Conservation (phyloP, 2,329 filamentous ascomycete genomes). For the Macroventuria anomochaeta region DNA sequence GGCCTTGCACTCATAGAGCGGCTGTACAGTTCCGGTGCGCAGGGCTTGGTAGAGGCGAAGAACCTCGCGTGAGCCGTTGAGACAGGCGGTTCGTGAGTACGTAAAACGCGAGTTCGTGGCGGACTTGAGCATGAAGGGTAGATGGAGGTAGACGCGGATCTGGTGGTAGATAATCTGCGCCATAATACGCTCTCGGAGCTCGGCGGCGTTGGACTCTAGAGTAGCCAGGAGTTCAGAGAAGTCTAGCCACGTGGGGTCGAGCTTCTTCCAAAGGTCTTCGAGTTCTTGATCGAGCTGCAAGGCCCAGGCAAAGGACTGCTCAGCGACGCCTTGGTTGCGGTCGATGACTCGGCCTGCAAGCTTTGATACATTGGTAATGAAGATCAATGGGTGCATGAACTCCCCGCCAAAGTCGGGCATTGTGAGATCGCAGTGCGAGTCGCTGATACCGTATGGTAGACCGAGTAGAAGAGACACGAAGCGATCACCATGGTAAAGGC, state of each 20-base stretch:
- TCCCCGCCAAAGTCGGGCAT: constrained; percentile 37
- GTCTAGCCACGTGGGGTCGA: constrained; percentile 51
- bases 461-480: constrained; percentile 62
- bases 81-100: constrained; percentile 49
- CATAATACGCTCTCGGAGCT: constrained; percentile 49
- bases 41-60: constrained; percentile 51
- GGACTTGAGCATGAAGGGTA: constrained; percentile 54
- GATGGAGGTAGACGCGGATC: constrained; percentile 53
- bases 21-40: constrained; percentile 42
- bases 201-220: constrained; percentile 42
- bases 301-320: constrained; percentile 48
- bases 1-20: constrained; percentile 56
- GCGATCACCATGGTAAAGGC: constrained; percentile 55
- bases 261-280: constrained; percentile 46
- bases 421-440: constrained; percentile 48
- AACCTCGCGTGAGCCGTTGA: constrained; percentile 51
- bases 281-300: constrained; percentile 54
- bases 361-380: constrained; percentile 47
- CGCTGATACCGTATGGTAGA: constrained; percentile 55
- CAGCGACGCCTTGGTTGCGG: constrained; percentile 48
- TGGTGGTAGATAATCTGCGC: constrained; percentile 55
- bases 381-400: constrained; percentile 40
- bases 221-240: constrained; percentile 37
- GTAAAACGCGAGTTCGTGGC: constrained; percentile 48
- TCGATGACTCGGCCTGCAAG: constrained; percentile 54